Evolutionary conservation across 1,139 yeast species (phyloP).

Genomic region (Magnusiomyces fungicola): DNA sequence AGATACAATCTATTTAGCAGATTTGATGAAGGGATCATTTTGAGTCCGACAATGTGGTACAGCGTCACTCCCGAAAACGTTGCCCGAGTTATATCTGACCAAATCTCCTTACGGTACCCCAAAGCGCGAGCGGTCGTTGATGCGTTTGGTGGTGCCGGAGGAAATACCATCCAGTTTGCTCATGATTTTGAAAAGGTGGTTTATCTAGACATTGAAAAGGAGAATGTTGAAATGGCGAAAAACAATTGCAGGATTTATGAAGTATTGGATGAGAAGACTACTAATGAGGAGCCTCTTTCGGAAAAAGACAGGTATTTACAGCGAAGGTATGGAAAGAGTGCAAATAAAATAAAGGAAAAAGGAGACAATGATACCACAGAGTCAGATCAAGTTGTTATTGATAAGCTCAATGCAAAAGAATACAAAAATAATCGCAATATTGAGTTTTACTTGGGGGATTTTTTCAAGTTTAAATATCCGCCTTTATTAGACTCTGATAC

Average conservation of each 20-base stretch:
- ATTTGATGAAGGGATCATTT: conserved; percentile 62
- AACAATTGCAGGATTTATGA: conserved; percentile 1
- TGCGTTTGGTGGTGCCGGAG: conserved; percentile 94
- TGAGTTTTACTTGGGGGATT: conserved; percentile 23
- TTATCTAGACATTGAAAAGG: neutral
- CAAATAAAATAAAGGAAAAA: too few relatives aligned
- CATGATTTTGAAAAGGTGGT: conserved; percentile 38
- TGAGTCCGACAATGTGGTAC: conserved; percentile 79
- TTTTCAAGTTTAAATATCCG: conserved; percentile 23
- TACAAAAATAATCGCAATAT: conserved; percentile 12
- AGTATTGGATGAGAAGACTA: neutral
- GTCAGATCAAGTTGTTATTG: neutral
- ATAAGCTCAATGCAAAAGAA: neutral
- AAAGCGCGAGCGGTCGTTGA: conserved; percentile 46
- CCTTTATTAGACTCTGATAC: conserved; percentile 8
- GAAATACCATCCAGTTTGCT: conserved; percentile 83
- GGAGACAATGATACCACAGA: neutral
- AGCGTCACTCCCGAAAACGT: conserved; percentile 84
- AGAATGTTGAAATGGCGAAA: conserved; percentile 1
- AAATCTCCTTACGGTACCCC: conserved; percentile 46
- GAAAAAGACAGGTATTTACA: too few relatives aligned
- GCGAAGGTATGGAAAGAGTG: too few relatives aligned
- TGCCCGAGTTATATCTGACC: conserved; percentile 51
- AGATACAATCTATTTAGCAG: conserved; percentile 52
- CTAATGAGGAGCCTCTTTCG: neutral